Evolutionary conservation across 2,329 filamentous ascomycete species (phyloP), one percentile per base, ranked within the genome.

Genomic region (Aspergillus glaucus): DNA sequence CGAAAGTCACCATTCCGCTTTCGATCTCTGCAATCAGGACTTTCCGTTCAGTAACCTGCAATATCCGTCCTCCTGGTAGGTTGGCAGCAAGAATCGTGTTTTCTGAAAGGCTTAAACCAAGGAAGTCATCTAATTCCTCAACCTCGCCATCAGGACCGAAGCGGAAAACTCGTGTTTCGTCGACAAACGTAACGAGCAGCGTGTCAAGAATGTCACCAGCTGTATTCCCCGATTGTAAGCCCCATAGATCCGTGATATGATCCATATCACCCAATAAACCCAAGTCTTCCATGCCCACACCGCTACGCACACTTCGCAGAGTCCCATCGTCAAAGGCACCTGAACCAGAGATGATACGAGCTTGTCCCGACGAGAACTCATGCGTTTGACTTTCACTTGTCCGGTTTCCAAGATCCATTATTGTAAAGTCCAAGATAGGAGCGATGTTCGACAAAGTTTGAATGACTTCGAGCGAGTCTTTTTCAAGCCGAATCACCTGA

Each of bases 351-450:
- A 98, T 89, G 52, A 98, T 87, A 36, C 91, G 82, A 42, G 93
- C 91, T 69, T 98, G 92, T 0, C 93, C 93, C 0, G 92, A 95
- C 0, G 91, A 95, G 62, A 95, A 98, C 53, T 93, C 88, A 60
- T 93, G 94, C 3, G 85, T 86, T 15, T 88, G 84, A 7, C 78
- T 82, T 54, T 93, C 86, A 19, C 85, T 85, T 51, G 88, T 85
- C 48, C 88, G 79, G 58, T 89, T 91, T 0, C 91, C 92, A 78
- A 97, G 87, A 62, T 97, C 93, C 89, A 97, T 95, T 14, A 98
- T 82, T 1, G 87, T 85, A 59, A 98, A 96, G 64, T 98, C 93
- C 36, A 97, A 72, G 39, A 98, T 87, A 0, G 93, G 93, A 0
- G 87, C 90, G 58, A 97, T 88, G 62, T 95, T 98, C 3, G 81